Base-by-base conservation (phyloP, 2,329 filamentous ascomycete genomes). In the Shiraia sp. region DNA sequence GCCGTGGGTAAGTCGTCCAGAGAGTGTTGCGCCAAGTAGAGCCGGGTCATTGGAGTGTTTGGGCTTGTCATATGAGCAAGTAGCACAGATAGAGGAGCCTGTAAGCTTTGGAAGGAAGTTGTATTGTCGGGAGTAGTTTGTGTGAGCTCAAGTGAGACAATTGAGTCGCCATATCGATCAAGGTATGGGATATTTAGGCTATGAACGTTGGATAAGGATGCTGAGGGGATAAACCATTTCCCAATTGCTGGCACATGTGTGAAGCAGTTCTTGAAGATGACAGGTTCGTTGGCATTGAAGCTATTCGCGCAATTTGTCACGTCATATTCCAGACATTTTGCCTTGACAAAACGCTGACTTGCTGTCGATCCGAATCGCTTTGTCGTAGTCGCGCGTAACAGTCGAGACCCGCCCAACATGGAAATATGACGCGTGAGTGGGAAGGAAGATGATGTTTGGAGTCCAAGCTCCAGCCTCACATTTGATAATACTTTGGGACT, bases 11-110 rank as follows among this genome's bases (percentile, higher is more conserved):
- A 78, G 40, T 87, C 79, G 3, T 75, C 61, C 2, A 96, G 76
- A 23, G 86, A 77, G 10, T 85, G 87, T 70, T 97, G 93, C 0
- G 92, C 91, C 38, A 97, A 84, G 66, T 97, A 97, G 3, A 96
- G 74, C n/a, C 68, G 67, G 28, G 40, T 60, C 22, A 40, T 49
- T 51, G 47, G 45, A 12, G 36, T 36, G 5, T 75, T 70, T 43
- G 42, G 10, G 53, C 55, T 52, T 22, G 72, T 47, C 66, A 77
- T 78, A 77, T 63, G 52, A 40, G 81, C 76, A 12, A 86, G 68
- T 32, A 95, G 81, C 24, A 92, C 75, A 26, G 73, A 73, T 0
- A 95, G 70, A 0, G 84, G 81, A 1, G 82, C 82, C 17, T 80
- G 61, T 32, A 87, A 75, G 35, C 78, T 78, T 19, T 75, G 76